phyloP scores from a whole-genome alignment of 768 basidiomycete genomes.

The Rhizopogon roseolus region DNA sequence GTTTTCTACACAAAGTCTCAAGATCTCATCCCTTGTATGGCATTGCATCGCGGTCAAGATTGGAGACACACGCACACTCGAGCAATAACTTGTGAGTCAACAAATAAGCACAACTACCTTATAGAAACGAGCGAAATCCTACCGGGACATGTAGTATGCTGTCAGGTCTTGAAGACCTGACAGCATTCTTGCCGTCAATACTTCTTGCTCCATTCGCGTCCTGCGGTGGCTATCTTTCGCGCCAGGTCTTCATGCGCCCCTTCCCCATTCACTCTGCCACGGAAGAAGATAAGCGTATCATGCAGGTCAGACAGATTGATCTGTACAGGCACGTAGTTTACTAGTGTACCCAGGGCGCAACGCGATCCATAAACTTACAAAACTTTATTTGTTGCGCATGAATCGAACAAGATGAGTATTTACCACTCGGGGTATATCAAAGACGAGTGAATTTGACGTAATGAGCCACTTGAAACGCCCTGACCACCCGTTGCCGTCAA shows the following conservation, averaged over 20 bases:
- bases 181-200: conserved; percentile 62
- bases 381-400: not conserved
- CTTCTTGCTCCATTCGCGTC: conserved; percentile 49
- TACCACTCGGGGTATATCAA: conserved; percentile 62
- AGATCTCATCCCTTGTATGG: conserved; percentile 19
- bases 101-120: not conserved
- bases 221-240: conserved; percentile 48
- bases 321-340: conserved; percentile 61
- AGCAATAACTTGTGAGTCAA: conserved; percentile 41
- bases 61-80: conserved; percentile 52
- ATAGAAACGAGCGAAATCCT: conserved; percentile 7
- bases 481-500: conserved; percentile 68
- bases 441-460: conserved; percentile 47
- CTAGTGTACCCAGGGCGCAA: conserved; percentile 60
- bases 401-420: not conserved
- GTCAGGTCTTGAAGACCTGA: too few relatives aligned
- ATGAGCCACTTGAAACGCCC: conserved; percentile 59
- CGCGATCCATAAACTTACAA: conserved; percentile 42
- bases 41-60: conserved; percentile 40
- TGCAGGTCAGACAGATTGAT: conserved; percentile 56
- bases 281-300: conserved; percentile 71
- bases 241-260: conserved; percentile 60
- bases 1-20: too few relatives aligned
- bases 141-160: conserved; percentile 59
- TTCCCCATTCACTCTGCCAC: conserved; percentile 54